Percentiles rank a stretch among this genome's conserved stretches.
These are phyloP conservation scores for Lumnitzera racemosa DNA, from an alignment of 345 rosid species.

Conservation along the genomic window DNA sequence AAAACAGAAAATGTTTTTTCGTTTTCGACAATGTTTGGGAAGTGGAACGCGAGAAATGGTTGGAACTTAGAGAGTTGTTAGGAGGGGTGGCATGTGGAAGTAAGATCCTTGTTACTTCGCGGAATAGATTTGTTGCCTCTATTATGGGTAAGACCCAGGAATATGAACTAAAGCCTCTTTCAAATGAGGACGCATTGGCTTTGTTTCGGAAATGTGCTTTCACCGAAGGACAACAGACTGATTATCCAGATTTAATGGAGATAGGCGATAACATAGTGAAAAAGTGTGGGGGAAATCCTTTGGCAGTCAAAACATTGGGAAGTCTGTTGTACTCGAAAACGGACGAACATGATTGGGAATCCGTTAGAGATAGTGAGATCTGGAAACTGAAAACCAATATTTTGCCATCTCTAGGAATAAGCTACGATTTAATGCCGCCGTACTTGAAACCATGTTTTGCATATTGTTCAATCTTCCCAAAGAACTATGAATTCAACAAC, in stretches of 20 bases:
- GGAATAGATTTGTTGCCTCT: background rate
- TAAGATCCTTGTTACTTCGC: constrained; percentile 13
- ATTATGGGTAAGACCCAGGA: background rate
- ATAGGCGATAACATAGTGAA: constrained; percentile 18
- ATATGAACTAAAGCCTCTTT: constrained; percentile 7
- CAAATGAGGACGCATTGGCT: constrained; percentile 10
- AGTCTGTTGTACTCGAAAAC: constrained; percentile 2
- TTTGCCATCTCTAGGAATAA: constrained; percentile 17
- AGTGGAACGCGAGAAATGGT: background rate
- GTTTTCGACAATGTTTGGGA: constrained; percentile 13
- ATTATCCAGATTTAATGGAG: background rate
- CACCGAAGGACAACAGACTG: background rate
- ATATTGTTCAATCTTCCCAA: constrained; percentile 27
- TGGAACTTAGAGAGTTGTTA: background rate
- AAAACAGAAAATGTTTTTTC: constrained; percentile 4
- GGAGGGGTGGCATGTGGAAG: background rate
- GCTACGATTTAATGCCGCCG: constrained; percentile 28
- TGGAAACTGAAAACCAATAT: constrained; percentile 18
- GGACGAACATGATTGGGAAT: constrained; percentile 8
- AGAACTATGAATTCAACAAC: constrained; percentile 12
- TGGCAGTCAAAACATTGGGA: constrained; percentile 15
- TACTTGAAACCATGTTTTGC: constrained; percentile 34
- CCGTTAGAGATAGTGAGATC: constrained; percentile 13
- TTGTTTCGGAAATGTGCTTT: constrained; percentile 22
- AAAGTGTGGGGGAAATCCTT: constrained; percentile 26